Base-by-base conservation (phyloP, 345 rosid genomes). In the Draba incana region DNA sequence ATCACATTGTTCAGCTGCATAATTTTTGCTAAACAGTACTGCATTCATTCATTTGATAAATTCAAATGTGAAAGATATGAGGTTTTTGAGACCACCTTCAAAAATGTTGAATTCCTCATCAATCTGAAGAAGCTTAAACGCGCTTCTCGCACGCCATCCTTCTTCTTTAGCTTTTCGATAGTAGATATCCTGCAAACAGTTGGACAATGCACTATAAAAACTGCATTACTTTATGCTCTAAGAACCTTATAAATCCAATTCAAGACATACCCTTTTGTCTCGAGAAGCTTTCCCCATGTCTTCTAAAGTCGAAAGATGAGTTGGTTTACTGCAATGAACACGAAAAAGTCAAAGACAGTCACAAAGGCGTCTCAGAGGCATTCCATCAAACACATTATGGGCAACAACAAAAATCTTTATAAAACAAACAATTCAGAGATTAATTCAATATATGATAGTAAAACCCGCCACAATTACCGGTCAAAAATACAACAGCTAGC, bases 121-220 rank as follows among this genome's bases (percentile, higher is more conserved):
- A 25, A 91, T 94, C 64, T 94, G 97, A 71, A 89, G 92, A 68
- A 94, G 97, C 83, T 94, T 91, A 77, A 89, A 91, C 25, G 98
- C 98, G 77, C 98, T 94, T 47, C 99, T 83, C 46, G 98, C 99
- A 13, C 97, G 93, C 97, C 99, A 91, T 13, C 99, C 99, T 78
- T 94, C 97, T 84, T 94, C 98, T 78, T 94, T 94, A 10, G 97
- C 97, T 83, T 91, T 89, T 51, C 93, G 77, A 66, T 94, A 91
- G 81, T 91, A 91, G 3, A 91, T 94, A 83, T 91, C 97, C 99
- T 91, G 57, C 67, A 75, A 70, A 67, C 4, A 50, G 70, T 33
- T 43, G 15, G n/a, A 10, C 33, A 47, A 61, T 13, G 43, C 6
- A 30, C 52, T 42, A 50, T 28, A 25, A 1, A 20, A 35, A 52